Evolutionary conservation across 2,329 filamentous ascomycete genomes (phyloP).

Genomic region (Coleophoma cylindrospora): DNA sequence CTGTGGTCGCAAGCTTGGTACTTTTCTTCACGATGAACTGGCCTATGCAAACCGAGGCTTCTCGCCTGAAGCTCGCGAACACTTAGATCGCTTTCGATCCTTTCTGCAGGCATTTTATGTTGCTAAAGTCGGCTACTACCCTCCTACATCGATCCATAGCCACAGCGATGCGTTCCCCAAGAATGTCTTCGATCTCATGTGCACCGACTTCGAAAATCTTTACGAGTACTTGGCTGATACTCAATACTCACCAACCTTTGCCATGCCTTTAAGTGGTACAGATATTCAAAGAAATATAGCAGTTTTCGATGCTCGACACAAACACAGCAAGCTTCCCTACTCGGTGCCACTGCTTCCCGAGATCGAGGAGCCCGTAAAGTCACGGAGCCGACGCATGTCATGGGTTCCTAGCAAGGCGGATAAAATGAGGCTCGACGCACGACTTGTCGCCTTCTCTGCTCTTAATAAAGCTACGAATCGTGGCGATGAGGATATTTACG

Average conservation of each 20-base stretch:
- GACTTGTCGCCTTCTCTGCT: conserved; percentile 46
- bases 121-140: conserved; percentile 66
- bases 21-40: conserved; percentile 67
- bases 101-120: conserved; percentile 65
- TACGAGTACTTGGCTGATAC: conserved; percentile 69
- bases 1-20: conserved; percentile 54
- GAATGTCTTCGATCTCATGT: conserved; percentile 54
- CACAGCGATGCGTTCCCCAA: conserved; percentile 48
- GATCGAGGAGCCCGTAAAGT: conserved; percentile 19
- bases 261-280: conserved; percentile 58
- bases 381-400: conserved; percentile 20
- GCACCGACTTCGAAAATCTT: conserved; percentile 63
- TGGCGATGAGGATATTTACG: conserved; percentile 26
- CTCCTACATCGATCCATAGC: conserved; percentile 44
- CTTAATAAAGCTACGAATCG: conserved; percentile 43
- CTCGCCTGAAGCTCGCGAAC: conserved; percentile 51
- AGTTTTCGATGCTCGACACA: conserved; percentile 59
- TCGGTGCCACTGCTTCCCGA: conserved; percentile 63
- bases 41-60: conserved; percentile 63
- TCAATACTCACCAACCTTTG: conserved; percentile 42
- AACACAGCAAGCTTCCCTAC: conserved; percentile 54
- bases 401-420: conserved; percentile 17
- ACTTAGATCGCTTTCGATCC: conserved; percentile 68
- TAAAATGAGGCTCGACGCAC: conserved; percentile 41
- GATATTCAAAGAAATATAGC: conserved; percentile 65